phyloP scores from a whole-genome alignment of 306 rosid genomes.

The Hippophae tibetana region DNA sequence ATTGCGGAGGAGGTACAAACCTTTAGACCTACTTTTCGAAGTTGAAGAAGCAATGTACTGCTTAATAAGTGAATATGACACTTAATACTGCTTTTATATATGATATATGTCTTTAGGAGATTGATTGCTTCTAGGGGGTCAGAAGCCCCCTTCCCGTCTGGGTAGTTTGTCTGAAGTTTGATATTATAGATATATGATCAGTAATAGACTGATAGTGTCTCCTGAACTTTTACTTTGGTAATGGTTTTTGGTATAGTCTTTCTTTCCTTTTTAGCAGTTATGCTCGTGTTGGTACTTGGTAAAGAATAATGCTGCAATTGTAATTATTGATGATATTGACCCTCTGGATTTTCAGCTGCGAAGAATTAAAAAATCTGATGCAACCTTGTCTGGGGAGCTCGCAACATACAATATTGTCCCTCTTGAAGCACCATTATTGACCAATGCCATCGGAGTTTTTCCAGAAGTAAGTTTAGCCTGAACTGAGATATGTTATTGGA shows the following conservation, averaged over 20 bases:
- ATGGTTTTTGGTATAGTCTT: constrained; percentile 18
- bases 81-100: not conserved
- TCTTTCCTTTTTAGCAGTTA: constrained; percentile 2
- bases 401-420: constrained; percentile 85
- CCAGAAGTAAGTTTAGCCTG: constrained; percentile 69
- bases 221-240: not conserved
- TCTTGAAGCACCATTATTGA: constrained; percentile 59
- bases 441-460: constrained; percentile 81
- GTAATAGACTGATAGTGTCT: too few species aligned
- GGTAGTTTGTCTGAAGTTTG: too few species aligned
- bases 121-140: too few species aligned
- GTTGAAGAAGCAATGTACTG: constrained; percentile 2
- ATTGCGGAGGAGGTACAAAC: constrained; percentile 74
- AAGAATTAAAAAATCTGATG: constrained; percentile 46
- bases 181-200: too few species aligned
- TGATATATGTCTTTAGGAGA: too few species aligned
- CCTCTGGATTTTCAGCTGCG: constrained; percentile 49
- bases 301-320: constrained; percentile 3
- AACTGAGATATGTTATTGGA: constrained; percentile 7
- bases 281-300: not conserved
- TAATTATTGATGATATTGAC: constrained; percentile 12
- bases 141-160: too few species aligned
- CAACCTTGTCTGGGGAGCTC: constrained; percentile 60
- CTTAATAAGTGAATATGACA: constrained; percentile 11
- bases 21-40: constrained; percentile 14